Evolutionary conservation across 805 yeast species (phyloP).

Genomic region (Saccharomycopsis babjevae): DNA sequence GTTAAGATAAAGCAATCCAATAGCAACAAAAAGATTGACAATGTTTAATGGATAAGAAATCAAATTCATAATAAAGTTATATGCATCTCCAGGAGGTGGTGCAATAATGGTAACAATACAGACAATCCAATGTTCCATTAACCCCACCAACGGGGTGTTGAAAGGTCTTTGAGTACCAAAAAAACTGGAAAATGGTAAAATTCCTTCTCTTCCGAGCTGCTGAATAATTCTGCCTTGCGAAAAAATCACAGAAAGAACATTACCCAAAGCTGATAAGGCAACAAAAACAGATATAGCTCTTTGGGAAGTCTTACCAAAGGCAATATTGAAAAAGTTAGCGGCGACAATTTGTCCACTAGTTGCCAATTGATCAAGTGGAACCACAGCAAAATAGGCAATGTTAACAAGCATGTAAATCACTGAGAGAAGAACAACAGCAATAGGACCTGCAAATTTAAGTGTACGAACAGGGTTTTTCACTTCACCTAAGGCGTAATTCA

Average conservation of each 20-base stretch:
- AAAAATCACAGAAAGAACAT: slow-evolving; percentile 69
- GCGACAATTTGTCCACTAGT: slow-evolving; percentile 63
- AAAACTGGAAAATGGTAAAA: slow-evolving; percentile 61
- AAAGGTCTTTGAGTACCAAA: slow-evolving; percentile 67
- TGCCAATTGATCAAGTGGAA: slow-evolving; percentile 52
- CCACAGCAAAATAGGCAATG: slow-evolving; percentile 74
- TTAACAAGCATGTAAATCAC: slow-evolving; percentile 66
- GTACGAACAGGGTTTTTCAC: slow-evolving; percentile 63
- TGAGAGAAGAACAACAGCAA: slow-evolving; percentile 50
- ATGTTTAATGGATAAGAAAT: slow-evolving; percentile 76
- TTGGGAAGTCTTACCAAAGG: slow-evolving; percentile 59
- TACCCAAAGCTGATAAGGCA: slow-evolving; percentile 73
- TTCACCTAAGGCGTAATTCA: slow-evolving; percentile 75
- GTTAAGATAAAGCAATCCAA: slow-evolving; percentile 52
- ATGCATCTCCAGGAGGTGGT: slow-evolving; percentile 83
- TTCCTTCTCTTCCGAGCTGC: slow-evolving; percentile 75
- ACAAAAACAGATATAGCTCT: slow-evolving; percentile 71
- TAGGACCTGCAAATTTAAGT: slow-evolving; percentile 64
- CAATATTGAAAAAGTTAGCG: slow-evolving; percentile 63
- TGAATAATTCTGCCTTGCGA: slow-evolving; percentile 77
- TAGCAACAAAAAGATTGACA: slow-evolving; percentile 54
- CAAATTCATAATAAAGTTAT: slow-evolving; percentile 68
- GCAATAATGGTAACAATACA: slow-evolving; percentile 67
- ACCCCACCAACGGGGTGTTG: slow-evolving; percentile 62
- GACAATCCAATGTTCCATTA: slow-evolving; percentile 67